Conservation (phyloP, 108 stramenopile genomes). For the Hondaea fermentalgiana region DNA sequence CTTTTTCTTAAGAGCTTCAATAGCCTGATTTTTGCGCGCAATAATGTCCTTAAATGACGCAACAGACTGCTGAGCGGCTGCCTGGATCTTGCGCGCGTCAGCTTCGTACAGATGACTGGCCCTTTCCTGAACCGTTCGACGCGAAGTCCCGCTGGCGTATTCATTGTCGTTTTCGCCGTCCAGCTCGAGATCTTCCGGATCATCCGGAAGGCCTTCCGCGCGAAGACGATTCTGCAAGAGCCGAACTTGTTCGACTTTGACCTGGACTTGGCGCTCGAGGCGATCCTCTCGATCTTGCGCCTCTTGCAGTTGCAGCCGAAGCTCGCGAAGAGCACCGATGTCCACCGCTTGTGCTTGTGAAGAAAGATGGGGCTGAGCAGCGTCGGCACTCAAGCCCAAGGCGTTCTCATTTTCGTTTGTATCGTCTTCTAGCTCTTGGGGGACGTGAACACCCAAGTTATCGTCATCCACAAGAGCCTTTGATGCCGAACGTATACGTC, state of each 20-base stretch:
- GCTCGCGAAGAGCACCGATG: not conserved
- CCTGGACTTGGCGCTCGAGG: not conserved
- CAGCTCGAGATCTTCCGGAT: not conserved
- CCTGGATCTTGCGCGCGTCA: not conserved
- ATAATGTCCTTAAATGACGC: constrained; percentile 18
- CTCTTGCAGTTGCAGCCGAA: not conserved
- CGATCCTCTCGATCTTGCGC: not conserved
- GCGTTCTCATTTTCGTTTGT: no score
- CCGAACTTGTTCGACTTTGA: not conserved
- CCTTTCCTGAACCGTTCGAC: not conserved
- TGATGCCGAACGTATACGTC: not conserved
- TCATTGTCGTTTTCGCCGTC: not conserved
- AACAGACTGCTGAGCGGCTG: constrained; percentile 19
- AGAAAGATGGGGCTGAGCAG: no score
- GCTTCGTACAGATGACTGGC: not conserved
- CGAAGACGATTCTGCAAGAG: not conserved
- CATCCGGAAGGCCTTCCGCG: not conserved
- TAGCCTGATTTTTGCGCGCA: constrained; percentile 10
- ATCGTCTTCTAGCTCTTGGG: no score
- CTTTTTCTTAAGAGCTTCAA: constrained; percentile 23
- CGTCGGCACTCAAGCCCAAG: no score
- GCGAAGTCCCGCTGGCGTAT: not conserved
- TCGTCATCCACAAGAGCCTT: not conserved
- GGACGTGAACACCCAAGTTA: not conserved
- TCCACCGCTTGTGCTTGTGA: no score